phyloP scores from a whole-genome alignment of 768 basidiomycete genomes.

The Tricholoma flavovirens region DNA sequence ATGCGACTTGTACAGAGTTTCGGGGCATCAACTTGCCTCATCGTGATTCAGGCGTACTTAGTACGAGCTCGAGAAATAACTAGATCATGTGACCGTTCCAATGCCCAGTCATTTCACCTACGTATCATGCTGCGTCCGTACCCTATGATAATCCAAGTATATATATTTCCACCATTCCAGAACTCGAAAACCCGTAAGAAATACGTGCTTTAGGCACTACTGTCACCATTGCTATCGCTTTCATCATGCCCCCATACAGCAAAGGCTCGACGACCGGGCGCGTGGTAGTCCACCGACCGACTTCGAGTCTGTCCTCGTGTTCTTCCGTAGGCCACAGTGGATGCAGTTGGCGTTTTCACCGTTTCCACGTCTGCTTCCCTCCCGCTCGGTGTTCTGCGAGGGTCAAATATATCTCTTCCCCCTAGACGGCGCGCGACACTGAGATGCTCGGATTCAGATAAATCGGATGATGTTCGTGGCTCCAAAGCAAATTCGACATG shows the following conservation, averaged over 20 bases:
- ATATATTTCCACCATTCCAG: background rate
- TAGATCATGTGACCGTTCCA: background rate
- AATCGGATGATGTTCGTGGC: constrained; percentile 11
- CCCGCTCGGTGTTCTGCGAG: constrained; percentile 29
- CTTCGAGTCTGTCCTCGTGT: constrained; percentile 28
- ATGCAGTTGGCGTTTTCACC: constrained; percentile 57
- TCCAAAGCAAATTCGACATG: constrained; percentile 47
- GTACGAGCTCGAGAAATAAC: no score
- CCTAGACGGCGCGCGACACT: constrained; percentile 29
- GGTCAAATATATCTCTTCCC: constrained; percentile 27
- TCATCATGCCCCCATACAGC: constrained; percentile 88
- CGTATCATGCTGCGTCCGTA: no score
- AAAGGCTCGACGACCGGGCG: constrained; percentile 59
- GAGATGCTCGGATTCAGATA: constrained; percentile 3
- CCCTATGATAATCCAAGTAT: no score
- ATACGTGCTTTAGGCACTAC: constrained; percentile 29
- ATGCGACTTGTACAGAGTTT: constrained; percentile 16
- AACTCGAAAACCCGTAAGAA: background rate
- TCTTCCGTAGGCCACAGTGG: constrained; percentile 27
- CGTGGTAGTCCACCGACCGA: constrained; percentile 32
- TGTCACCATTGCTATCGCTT: constrained; percentile 82
- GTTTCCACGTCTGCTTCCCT: constrained; percentile 52
- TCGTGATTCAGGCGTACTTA: background rate
- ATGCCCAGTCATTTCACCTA: no score
- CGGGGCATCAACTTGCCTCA: constrained; percentile 1